phyloP scores from a whole-genome alignment of 306 rosid genomes.

The Notholithocarpus densiflorus region DNA sequence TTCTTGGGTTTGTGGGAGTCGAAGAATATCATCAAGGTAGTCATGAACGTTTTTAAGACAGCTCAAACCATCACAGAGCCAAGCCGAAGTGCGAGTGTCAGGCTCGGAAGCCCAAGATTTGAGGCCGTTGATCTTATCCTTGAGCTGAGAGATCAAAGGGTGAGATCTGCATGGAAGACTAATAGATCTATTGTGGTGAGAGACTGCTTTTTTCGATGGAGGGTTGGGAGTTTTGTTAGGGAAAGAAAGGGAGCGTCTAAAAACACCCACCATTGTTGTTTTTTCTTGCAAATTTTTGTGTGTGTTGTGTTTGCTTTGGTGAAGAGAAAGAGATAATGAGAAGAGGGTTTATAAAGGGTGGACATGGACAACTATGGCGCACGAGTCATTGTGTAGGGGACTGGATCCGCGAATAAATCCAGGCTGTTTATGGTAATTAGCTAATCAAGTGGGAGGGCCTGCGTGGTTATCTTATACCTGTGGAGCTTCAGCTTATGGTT shows the following conservation, averaged over 20 bases:
- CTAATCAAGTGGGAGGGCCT: constrained; percentile 16
- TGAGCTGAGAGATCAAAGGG: constrained; percentile 74
- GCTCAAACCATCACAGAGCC: constrained; percentile 50
- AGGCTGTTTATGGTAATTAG: constrained; percentile 19
- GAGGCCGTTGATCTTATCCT: constrained; percentile 47
- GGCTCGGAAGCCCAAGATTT: constrained; percentile 33
- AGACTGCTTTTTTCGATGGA: constrained; percentile 44
- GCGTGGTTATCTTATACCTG: no score
- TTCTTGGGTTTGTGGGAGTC: constrained; percentile 72
- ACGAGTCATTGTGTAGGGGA: neutral
- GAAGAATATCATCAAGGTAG: constrained; percentile 60
- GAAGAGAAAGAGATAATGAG: neutral
- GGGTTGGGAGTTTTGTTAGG: constrained; percentile 67
- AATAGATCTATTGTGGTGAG: constrained; percentile 76
- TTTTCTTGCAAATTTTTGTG: neutral
- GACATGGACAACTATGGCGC: constrained; percentile 5
- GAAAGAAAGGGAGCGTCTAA: constrained; percentile 73
- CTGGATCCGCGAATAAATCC: constrained; percentile 22
- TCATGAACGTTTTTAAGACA: constrained; percentile 55
- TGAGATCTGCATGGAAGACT: constrained; percentile 93
- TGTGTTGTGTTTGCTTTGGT: neutral
- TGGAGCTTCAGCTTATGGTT: constrained; percentile 4
- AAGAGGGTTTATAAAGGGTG: neutral
- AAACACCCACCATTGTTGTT: constrained; percentile 71
- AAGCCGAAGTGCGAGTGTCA: constrained; percentile 30